phyloP scores from a whole-genome alignment of 2,329 filamentous ascomycete species.

The Fusarium austroafricanum region DNA sequence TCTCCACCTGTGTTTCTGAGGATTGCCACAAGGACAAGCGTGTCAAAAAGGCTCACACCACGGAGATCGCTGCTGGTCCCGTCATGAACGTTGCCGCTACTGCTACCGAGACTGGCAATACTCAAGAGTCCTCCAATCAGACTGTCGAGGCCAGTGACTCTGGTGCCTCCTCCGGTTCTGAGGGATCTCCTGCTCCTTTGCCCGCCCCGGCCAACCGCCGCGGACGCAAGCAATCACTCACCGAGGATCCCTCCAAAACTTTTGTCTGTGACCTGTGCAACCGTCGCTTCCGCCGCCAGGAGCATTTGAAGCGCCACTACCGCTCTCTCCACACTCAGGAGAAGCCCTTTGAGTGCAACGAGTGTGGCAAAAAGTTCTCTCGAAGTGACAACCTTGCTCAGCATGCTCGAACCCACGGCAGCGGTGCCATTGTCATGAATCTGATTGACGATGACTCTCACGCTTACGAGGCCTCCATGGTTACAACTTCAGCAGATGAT shows the following conservation, averaged over 20 bases:
- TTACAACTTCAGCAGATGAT: conserved; percentile 66
- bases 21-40: conserved; percentile 69
- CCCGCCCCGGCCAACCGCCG: conserved; percentile 82
- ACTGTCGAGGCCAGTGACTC: conserved; percentile 54
- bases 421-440: conserved; percentile 90
- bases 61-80: conserved; percentile 54
- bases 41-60: conserved; percentile 64
- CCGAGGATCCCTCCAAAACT: conserved; percentile 97
- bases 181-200: conserved; percentile 55
- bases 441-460: conserved; percentile 76
- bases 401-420: conserved; percentile 93
- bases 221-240: conserved; percentile 97
- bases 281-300: conserved; percentile 96
- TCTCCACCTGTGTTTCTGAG: conserved; percentile 50
- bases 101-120: conserved; percentile 50
- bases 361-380: conserved; percentile 99
- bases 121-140: conserved; percentile 53
- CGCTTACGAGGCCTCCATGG: conserved; percentile 57
- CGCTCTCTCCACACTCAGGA: conserved; percentile 97
- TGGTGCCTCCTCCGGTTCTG: conserved; percentile 58
- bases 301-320: conserved; percentile 98
- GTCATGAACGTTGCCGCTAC: conserved; percentile 57
- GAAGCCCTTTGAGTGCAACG: conserved; percentile 97
- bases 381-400: conserved; percentile 97
- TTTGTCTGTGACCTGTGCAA: conserved; percentile 98